Conservation (phyloP, 345 rosid genomes). For the Sisymbrium irio region DNA sequence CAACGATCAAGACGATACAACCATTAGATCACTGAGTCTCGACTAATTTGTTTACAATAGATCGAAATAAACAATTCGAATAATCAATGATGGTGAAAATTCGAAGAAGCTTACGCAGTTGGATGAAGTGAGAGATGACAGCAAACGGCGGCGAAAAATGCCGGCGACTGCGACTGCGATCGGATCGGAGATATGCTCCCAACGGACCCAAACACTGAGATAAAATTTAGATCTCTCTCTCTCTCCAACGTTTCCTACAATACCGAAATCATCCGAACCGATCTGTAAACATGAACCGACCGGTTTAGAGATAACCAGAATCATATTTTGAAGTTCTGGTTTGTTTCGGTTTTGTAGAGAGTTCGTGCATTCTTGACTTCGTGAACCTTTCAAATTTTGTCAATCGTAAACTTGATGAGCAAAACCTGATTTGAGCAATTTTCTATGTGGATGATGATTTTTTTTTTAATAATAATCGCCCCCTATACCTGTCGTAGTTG, state of each 20-base stretch:
- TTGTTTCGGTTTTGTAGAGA: background rate
- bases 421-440: background rate
- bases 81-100: background rate
- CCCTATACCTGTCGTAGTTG: too few species aligned
- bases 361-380: background rate
- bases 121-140: background rate
- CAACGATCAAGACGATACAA: conserved; percentile 2
- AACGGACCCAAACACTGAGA: conserved; percentile 8
- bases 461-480: too few species aligned
- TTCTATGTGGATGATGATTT: too few species aligned
- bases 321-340: background rate
- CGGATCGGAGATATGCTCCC: conserved; percentile 3
- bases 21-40: conserved; percentile 4
- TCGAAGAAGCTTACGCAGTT: background rate
- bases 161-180: conserved; percentile 26
- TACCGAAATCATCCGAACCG: conserved; percentile 11
- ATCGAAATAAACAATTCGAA: background rate
- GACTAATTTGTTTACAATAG: background rate
- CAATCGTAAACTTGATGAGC: background rate
- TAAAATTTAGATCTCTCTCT: background rate
- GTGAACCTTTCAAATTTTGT: background rate
- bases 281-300: conserved; percentile 7
- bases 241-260: background rate
- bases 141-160: conserved; percentile 16
- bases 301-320: background rate